Percentiles rank a stretch among this genome's conserved stretches.
These are phyloP conservation scores for Chrysoporthe deuterocubensis DNA, from an alignment of 2,329 filamentous ascomycete genomes.

Conservation along the genomic window DNA sequence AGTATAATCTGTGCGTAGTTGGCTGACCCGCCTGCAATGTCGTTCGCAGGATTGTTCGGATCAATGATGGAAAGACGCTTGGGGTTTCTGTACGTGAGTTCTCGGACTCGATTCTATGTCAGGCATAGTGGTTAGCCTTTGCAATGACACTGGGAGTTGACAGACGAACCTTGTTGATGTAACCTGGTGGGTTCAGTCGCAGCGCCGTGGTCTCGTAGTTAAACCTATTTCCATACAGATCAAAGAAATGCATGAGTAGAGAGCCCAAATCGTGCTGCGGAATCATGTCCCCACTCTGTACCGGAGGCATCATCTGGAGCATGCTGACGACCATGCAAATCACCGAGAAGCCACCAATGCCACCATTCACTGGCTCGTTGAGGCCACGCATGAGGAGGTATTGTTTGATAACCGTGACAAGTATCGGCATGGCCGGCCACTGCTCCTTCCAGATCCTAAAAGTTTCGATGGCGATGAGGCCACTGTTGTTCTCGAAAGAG, in stretches of 20 bases:
- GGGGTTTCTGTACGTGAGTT: slow-evolving; percentile 60
- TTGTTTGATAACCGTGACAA: slow-evolving; percentile 91
- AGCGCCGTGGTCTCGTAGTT: slow-evolving; percentile 74
- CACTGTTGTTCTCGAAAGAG: slow-evolving; percentile 90
- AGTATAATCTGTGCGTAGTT: slow-evolving; percentile 69
- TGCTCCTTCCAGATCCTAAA: slow-evolving; percentile 78
- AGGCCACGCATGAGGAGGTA: slow-evolving; percentile 86
- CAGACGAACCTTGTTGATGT: slow-evolving; percentile 72
- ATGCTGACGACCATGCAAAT: slow-evolving; percentile 93
- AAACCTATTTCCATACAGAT: slow-evolving; percentile 86
- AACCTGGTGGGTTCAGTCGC: slow-evolving; percentile 72
- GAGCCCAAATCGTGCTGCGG: slow-evolving; percentile 74
- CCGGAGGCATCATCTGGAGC: slow-evolving; percentile 76
- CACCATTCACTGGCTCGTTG: slow-evolving; percentile 90
- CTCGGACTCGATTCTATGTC: slow-evolving; percentile 47
- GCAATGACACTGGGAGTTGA: neutral
- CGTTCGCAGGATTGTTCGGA: slow-evolving; percentile 82
- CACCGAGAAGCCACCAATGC: slow-evolving; percentile 90
- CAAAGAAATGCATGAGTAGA: slow-evolving; percentile 83
- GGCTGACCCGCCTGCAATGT: slow-evolving; percentile 85
- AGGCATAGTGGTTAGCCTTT: slow-evolving; percentile 6
- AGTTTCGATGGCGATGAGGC: slow-evolving; percentile 77
- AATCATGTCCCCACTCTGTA: slow-evolving; percentile 63
- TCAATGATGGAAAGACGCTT: slow-evolving; percentile 86
- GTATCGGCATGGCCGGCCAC: slow-evolving; percentile 82